Evolutionary conservation across 129 eudicot genomes (phyloP).

Genomic region (Deinandra increscens): DNA sequence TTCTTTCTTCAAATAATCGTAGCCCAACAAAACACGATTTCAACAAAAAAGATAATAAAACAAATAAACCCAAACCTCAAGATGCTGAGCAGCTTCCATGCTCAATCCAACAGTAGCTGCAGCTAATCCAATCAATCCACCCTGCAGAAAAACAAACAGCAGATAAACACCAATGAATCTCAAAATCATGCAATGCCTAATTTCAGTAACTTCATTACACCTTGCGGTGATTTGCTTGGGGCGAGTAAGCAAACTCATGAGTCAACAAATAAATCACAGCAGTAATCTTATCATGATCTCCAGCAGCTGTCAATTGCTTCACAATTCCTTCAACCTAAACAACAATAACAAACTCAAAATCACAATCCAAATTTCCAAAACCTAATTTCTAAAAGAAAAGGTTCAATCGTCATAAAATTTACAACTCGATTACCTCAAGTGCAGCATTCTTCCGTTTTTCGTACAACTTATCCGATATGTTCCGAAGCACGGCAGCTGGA

Average conservation of each 20-base stretch:
- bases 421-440: constrained; percentile 51
- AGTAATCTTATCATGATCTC: constrained; percentile 73
- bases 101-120: constrained; percentile 91
- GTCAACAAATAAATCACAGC: constrained; percentile 68
- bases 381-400: neutral
- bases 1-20: neutral
- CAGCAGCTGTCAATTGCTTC: constrained; percentile 62
- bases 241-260: constrained; percentile 68
- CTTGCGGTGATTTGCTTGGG: constrained; percentile 79
- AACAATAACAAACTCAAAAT: constrained; percentile 20
- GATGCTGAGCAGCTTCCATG: constrained; percentile 82
- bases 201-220: constrained; percentile 21
- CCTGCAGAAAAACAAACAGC: constrained; percentile 43
- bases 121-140: constrained; percentile 94
- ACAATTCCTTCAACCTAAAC: constrained; percentile 87
- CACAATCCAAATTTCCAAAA: neutral
- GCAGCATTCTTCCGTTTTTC: constrained; percentile 95
- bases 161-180: constrained; percentile 7
- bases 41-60: neutral
- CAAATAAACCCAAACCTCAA: constrained; percentile 51
- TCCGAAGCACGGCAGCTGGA: constrained; percentile 79
- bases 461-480: constrained; percentile 80
- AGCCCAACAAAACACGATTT: neutral
- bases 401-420: neutral
- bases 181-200: neutral